These are phyloP conservation scores for Candida buenavistaensis DNA, from an alignment of 1,139 yeast species.

Conservation along the genomic window DNA sequence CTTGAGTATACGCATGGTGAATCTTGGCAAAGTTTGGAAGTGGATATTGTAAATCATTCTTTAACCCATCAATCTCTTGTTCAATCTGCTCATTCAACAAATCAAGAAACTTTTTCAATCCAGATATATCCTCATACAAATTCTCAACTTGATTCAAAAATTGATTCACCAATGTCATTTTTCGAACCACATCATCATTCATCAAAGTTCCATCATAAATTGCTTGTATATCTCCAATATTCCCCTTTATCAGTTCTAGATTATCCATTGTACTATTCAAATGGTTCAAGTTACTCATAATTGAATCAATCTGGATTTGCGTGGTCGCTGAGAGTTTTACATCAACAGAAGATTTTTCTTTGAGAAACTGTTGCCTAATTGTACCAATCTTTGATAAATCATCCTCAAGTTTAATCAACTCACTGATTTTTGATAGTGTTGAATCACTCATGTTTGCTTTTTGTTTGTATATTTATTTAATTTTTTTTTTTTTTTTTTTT, in stretches of 20 bases:
- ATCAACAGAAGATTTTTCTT: slow-evolving; percentile 76
- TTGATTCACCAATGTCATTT: slow-evolving; percentile 67
- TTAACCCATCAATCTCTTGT: slow-evolving; percentile 48
- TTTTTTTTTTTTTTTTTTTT: neutral
- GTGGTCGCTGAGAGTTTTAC: slow-evolving; percentile 66
- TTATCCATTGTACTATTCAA: slow-evolving; percentile 37
- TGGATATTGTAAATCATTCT: slow-evolving; percentile 52
- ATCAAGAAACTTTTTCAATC: slow-evolving; percentile 52
- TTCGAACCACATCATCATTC: slow-evolving; percentile 59
- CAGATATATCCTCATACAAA: slow-evolving; percentile 63
- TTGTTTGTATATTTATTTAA: neutral
- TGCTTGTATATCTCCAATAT: slow-evolving; percentile 59
- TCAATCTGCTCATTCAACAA: slow-evolving; percentile 55
- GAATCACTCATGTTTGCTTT: slow-evolving; percentile 39
- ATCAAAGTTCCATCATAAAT: slow-evolving; percentile 54
- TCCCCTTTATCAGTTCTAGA: slow-evolving; percentile 51
- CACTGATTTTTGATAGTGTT: slow-evolving; percentile 45
- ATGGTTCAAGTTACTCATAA: slow-evolving; percentile 40
- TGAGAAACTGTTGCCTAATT: slow-evolving; percentile 57
- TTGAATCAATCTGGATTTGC: slow-evolving; percentile 56
- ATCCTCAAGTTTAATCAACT: slow-evolving; percentile 49
- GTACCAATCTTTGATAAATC: slow-evolving; percentile 58
- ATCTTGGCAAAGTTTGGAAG: slow-evolving; percentile 62
- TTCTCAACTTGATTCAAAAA: slow-evolving; percentile 69
- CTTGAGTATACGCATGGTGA: slow-evolving; percentile 68